phyloP scores from a whole-genome alignment of 768 basidiomycete genomes.

The Xerocomus potaroensis region DNA sequence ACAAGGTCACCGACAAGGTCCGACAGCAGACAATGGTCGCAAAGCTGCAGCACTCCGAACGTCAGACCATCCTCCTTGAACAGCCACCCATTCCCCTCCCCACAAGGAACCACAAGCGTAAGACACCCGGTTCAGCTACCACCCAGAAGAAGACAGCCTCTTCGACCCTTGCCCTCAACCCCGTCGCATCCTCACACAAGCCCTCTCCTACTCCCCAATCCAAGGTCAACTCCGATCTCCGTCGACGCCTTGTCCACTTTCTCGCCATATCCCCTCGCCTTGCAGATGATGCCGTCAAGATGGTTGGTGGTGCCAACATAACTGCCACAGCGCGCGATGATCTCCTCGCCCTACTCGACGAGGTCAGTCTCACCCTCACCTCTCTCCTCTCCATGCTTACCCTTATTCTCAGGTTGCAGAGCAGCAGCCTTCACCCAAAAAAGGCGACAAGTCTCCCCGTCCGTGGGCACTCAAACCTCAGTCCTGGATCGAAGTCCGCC shows the following conservation, averaged over 20 bases:
- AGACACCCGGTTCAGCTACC: constrained; percentile 29
- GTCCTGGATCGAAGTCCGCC: constrained; percentile 68
- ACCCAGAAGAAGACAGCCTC: constrained; percentile 23
- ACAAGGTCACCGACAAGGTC: constrained; percentile 39
- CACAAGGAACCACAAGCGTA: constrained; percentile 43
- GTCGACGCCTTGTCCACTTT: constrained; percentile 45
- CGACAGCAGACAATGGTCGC: constrained; percentile 44
- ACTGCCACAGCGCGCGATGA: constrained; percentile 36
- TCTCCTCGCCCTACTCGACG: constrained; percentile 45
- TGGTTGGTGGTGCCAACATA: constrained; percentile 43
- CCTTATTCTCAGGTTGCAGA: constrained; percentile 47
- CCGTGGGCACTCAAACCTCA: constrained; percentile 51
- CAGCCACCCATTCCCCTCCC: constrained; percentile 30
- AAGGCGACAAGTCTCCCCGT: constrained; percentile 35
- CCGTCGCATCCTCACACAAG: constrained; percentile 28
- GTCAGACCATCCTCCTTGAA: constrained; percentile 40
- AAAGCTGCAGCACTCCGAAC: constrained; percentile 49
- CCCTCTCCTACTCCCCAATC: constrained; percentile 26
- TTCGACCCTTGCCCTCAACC: too few relatives aligned
- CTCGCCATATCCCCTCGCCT: constrained; percentile 49
- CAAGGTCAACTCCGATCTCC: constrained; percentile 21
- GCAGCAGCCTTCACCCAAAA: constrained; percentile 30
- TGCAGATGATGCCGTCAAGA: constrained; percentile 32
- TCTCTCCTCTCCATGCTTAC: background rate
- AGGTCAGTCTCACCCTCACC: constrained; percentile 34